Percentiles rank a stretch among this genome's conserved stretches.
These are phyloP conservation scores for Osmozyma mogii DNA, from an alignment of 805 yeast species.

Conservation along the genomic window DNA sequence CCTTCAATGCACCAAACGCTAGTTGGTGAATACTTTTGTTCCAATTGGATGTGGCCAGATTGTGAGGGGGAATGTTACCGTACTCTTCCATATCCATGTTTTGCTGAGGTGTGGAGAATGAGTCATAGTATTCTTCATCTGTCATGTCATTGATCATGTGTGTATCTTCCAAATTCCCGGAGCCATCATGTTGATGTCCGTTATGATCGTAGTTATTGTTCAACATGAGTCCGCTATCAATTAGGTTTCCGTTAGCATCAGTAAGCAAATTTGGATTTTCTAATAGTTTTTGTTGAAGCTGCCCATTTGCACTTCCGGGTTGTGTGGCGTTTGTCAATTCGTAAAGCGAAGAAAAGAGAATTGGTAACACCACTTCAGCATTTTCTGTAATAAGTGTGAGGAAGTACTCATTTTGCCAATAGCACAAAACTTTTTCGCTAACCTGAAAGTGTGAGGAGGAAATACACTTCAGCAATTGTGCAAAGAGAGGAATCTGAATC, in stretches of 20 bases:
- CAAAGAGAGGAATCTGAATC: slow-evolving; percentile 88
- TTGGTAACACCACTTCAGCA: slow-evolving; percentile 87
- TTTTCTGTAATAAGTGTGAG: slow-evolving; percentile 84
- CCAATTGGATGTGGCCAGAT: slow-evolving; percentile 64
- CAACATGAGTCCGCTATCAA: slow-evolving; percentile 29
- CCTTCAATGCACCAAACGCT: slow-evolving; percentile 85
- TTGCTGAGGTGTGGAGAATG: slow-evolving; percentile 29
- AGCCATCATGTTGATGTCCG: slow-evolving; percentile 14
- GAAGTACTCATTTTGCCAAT: slow-evolving; percentile 93
- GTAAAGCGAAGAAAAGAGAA: slow-evolving; percentile 81
- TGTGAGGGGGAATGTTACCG: slow-evolving; percentile 33
- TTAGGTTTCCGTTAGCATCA: slow-evolving; percentile 37
- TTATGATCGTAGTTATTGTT: slow-evolving; percentile 5
- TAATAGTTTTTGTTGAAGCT: slow-evolving; percentile 28
- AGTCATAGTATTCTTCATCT: slow-evolving; percentile 38
- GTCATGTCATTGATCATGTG: slow-evolving; percentile 27
- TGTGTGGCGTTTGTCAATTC: slow-evolving; percentile 59
- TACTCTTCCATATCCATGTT: slow-evolving; percentile 25
- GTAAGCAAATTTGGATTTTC: slow-evolving; percentile 31
- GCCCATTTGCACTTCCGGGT: slow-evolving; percentile 35
- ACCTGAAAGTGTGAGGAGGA: slow-evolving; percentile 96
- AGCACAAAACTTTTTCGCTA: slow-evolving; percentile 87
- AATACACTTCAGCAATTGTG: slow-evolving; percentile 89
- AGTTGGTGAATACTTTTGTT: slow-evolving; percentile 86
- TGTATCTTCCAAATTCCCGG: slow-evolving; percentile 10